Evolutionary conservation across 805 yeast species (phyloP).

Genomic region (Blastobotrys attinorum): DNA sequence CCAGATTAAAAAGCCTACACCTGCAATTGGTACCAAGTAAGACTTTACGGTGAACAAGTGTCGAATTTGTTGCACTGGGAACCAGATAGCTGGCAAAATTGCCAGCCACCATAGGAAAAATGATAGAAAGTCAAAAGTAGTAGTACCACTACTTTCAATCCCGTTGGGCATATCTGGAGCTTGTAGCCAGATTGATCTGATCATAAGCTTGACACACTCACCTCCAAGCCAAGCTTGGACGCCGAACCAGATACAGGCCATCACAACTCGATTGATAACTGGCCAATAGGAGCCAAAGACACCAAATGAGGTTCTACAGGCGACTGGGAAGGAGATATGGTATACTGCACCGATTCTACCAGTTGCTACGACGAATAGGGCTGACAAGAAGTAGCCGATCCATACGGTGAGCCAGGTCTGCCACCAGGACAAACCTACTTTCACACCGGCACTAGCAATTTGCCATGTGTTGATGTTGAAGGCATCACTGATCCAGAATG

Average conservation of each 20-base stretch:
- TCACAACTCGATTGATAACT: slow-evolving; percentile 75
- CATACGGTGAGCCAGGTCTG: slow-evolving; percentile 84
- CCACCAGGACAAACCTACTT: slow-evolving; percentile 82
- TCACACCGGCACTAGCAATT: slow-evolving; percentile 80
- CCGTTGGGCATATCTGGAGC: slow-evolving; percentile 36
- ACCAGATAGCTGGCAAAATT: slow-evolving; percentile 72
- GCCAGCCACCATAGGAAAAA: slow-evolving; percentile 78
- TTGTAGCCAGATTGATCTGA: slow-evolving; percentile 60
- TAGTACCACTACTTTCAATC: slow-evolving; percentile 50
- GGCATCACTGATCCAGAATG: slow-evolving; percentile 84
- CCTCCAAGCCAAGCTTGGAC: slow-evolving; percentile 85
- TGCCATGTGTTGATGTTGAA: slow-evolving; percentile 88
- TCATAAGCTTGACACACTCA: slow-evolving; percentile 70
- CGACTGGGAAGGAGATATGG: slow-evolving; percentile 80
- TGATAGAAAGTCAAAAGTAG: slow-evolving; percentile 63
- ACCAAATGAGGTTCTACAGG: slow-evolving; percentile 77
- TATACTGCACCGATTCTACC: slow-evolving; percentile 76
- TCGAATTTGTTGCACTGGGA: slow-evolving; percentile 74
- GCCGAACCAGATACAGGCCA: slow-evolving; percentile 84
- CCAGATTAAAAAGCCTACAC: slow-evolving; percentile 79
- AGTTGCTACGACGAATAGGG: slow-evolving; percentile 57
- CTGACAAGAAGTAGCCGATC: slow-evolving; percentile 71
- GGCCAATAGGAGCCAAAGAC: slow-evolving; percentile 86
- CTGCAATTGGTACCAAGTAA: slow-evolving; percentile 70
- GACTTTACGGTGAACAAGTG: slow-evolving; percentile 82